phyloP scores from a whole-genome alignment of 352 stramenopile genomes.

The Pythium aristosporum region DNA sequence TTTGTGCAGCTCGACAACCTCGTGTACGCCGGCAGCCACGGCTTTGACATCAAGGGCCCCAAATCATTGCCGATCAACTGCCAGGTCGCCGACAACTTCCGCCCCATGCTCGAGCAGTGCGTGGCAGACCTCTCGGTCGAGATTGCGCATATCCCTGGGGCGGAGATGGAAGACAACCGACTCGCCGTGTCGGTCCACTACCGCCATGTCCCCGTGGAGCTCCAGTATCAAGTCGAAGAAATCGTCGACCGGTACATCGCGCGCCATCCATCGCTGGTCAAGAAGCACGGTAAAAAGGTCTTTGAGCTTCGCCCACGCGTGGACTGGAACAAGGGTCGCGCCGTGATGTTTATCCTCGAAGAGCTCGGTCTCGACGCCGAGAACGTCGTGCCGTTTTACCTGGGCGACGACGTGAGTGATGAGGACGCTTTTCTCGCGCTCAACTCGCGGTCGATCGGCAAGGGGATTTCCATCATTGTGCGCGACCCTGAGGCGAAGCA shows the following conservation, averaged over 20 bases:
- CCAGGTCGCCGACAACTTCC: conserved; percentile 54
- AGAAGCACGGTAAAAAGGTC: conserved; percentile 78
- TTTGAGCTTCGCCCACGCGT: conserved; percentile 77
- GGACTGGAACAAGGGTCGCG: conserved; percentile 81
- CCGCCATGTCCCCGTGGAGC: conserved; percentile 38
- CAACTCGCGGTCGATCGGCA: conserved; percentile 42
- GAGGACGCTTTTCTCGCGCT: conserved; percentile 66
- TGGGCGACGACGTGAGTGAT: conserved; percentile 81
- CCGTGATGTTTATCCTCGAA: conserved; percentile 70
- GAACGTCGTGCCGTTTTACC: conserved; percentile 77
- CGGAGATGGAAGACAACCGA: conserved; percentile 77
- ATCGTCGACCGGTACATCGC: conserved; percentile 86
- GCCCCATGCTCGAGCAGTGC: conserved; percentile 45
- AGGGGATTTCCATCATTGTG: conserved; percentile 64
- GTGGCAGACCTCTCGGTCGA: conserved; percentile 35
- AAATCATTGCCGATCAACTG: conserved; percentile 56
- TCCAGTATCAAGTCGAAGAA: conserved; percentile 66
- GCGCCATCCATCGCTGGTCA: conserved; percentile 43
- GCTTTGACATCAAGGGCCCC: conserved; percentile 77
- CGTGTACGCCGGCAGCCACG: conserved; percentile 79
- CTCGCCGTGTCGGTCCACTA: conserved; percentile 82
- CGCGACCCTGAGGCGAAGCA: conserved; percentile 48
- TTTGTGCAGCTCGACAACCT: conserved; percentile 78
- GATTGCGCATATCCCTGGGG: conserved; percentile 44
- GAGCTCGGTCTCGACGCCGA: conserved; percentile 62